These are phyloP conservation scores for Achaetomiella virescens DNA, from an alignment of 495 filamentous ascomycete genomes.

Conservation along the genomic window DNA sequence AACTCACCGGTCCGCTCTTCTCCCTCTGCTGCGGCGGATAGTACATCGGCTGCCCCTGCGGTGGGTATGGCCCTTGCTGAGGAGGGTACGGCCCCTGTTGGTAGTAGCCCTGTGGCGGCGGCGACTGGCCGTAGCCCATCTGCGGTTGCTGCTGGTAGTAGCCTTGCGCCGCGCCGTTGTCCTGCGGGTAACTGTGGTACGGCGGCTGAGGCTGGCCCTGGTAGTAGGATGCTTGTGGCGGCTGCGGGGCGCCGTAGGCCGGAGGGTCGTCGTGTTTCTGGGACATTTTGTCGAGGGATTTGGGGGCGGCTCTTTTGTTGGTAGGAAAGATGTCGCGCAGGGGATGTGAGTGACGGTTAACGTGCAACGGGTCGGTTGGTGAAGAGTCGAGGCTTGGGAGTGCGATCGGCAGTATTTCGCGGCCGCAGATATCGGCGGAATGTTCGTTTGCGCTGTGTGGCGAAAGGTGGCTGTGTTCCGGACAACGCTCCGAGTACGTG, in stretches of 20 bases:
- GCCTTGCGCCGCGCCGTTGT: conserved; percentile 18
- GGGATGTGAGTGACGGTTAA: too few relatives aligned
- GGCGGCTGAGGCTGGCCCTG: conserved; percentile 9
- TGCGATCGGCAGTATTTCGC: too few relatives aligned
- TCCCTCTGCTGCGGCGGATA: conserved; percentile 18
- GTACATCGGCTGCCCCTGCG: conserved; percentile 5
- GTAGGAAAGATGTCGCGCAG: too few relatives aligned
- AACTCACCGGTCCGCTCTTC: conserved; percentile 20
- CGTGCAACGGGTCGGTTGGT: too few relatives aligned
- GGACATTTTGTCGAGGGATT: too few relatives aligned
- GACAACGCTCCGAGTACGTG: not conserved
- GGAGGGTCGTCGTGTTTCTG: conserved; percentile 39
- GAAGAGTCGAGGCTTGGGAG: too few relatives aligned
- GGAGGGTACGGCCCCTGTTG: conserved; percentile 22
- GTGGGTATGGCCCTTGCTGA: conserved; percentile 21
- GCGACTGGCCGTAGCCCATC: conserved; percentile 41
- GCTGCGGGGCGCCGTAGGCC: conserved; percentile 28
- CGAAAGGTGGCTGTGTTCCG: conserved; percentile 2
- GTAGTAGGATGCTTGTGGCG: conserved; percentile 10
- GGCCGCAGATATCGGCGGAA: not conserved
- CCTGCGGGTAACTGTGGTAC: conserved; percentile 16
- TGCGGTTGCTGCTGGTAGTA: conserved; percentile 36
- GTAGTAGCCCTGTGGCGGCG: conserved; percentile 13
- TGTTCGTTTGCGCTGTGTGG: not conserved
- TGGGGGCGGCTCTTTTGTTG: too few relatives aligned